phyloP scores from a whole-genome alignment of 192 early-diverging fungal species.

The Coemansia javaensis region DNA sequence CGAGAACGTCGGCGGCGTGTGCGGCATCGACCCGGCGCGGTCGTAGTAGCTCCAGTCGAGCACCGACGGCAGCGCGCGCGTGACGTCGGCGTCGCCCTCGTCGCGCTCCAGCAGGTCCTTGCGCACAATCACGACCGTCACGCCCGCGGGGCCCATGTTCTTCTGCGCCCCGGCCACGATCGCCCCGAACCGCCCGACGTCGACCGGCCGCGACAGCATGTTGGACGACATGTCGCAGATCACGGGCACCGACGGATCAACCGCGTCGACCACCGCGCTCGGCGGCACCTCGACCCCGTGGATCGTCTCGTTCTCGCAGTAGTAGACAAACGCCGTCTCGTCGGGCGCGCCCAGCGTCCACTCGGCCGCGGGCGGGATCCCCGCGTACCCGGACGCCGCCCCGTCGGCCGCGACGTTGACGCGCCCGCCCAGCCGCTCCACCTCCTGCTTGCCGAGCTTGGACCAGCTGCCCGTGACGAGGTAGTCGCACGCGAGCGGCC shows the following conservation, averaged over 20 bases:
- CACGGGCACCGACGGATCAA: constrained; percentile 61
- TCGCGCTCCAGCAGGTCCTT: constrained; percentile 75
- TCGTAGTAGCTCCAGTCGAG: constrained; percentile 82
- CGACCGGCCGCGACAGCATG: constrained; percentile 71
- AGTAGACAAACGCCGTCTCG: constrained; percentile 86
- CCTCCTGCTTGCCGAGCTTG: constrained; percentile 79
- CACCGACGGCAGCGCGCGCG: constrained; percentile 64
- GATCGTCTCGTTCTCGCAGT: constrained; percentile 98
- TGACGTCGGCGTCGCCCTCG: constrained; percentile 30
- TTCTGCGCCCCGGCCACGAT: constrained; percentile 98
- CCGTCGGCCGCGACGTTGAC: constrained; percentile 77
- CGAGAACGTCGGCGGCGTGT: constrained; percentile 93
- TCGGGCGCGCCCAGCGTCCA: constrained; percentile 65
- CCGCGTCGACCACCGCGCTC: constrained; percentile 29
- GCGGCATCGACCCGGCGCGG: constrained; percentile 83
- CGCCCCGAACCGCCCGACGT: constrained; percentile 76
- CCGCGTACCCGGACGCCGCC: constrained; percentile 50
- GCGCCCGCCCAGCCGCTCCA: constrained; percentile 69
- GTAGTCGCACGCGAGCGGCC: constrained; percentile 72
- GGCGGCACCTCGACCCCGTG: constrained; percentile 85
- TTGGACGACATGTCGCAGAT: constrained; percentile 92
- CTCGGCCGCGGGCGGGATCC: constrained; percentile 54
- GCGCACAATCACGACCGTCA: constrained; percentile 87
- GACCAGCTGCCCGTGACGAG: constrained; percentile 91
- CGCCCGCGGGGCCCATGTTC: constrained; percentile 89